phyloP scores from a whole-genome alignment of 164 flowering plant genomes.

The Taxillus chinensis region DNA sequence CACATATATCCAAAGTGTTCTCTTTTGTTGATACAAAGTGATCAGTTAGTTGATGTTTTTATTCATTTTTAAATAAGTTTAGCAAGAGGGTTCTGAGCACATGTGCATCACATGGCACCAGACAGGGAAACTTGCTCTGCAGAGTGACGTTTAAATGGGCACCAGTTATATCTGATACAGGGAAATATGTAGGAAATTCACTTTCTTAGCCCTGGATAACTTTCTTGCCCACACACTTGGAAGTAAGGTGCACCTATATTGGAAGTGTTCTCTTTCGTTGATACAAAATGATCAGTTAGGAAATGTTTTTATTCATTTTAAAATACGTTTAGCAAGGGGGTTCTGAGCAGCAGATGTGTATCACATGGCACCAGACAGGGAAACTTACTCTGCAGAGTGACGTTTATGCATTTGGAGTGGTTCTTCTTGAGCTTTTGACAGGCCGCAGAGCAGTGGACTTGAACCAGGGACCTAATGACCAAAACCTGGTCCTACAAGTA shows the following conservation, averaged over 20 bases:
- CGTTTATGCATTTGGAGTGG: constrained; percentile 97
- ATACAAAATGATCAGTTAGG: too few relatives aligned
- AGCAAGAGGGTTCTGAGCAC: neutral
- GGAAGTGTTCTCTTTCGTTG: too few relatives aligned
- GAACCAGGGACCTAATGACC: constrained; percentile 75
- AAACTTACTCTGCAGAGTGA: constrained; percentile 93
- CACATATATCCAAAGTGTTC: neutral
- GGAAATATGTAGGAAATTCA: too few relatives aligned
- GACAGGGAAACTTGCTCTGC: constrained; percentile 95
- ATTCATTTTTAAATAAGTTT: neutral
- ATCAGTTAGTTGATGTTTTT: neutral
- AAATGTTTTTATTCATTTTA: neutral
- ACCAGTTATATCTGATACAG: too few relatives aligned
- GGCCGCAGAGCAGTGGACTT: constrained; percentile 87
- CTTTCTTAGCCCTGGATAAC: neutral
- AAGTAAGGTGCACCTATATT: neutral
- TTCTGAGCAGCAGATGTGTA: constrained; percentile 1
- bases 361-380: constrained; percentile 63
- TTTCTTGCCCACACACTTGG: neutral
- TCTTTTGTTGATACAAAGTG: too few relatives aligned
- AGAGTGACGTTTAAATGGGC: constrained; percentile 65
- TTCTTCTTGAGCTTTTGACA: constrained; percentile 89
- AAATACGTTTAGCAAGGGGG: neutral
- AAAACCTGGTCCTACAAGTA: constrained; percentile 86
- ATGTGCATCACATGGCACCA: constrained; percentile 23